Conservation (phyloP, 1,139 yeast genomes). For the Hyphopichia pseudoburtonii region DNA sequence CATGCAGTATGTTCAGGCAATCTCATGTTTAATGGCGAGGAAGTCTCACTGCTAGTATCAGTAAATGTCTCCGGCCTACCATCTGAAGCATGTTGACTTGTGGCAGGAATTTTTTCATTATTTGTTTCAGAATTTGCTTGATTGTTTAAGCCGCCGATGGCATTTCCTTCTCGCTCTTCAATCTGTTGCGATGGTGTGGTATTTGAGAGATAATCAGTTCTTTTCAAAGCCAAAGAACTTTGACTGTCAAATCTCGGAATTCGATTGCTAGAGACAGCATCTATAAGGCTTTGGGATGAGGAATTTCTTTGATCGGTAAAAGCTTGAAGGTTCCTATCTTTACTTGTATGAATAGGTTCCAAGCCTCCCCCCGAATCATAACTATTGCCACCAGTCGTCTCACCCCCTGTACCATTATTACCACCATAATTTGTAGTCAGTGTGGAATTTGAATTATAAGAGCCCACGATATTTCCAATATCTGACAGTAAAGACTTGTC, state of each 20-base stretch:
- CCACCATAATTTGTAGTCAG: conserved; percentile 43
- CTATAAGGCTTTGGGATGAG: conserved; percentile 24
- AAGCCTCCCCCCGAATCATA: conserved; percentile 1
- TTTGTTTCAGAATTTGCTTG: no score
- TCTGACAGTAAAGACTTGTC: conserved; percentile 40
- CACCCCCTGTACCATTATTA: conserved; percentile 9
- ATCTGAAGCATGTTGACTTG: no score
- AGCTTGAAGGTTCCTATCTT: conserved; percentile 3
- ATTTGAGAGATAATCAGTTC: neutral
- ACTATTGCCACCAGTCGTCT: conserved; percentile 5
- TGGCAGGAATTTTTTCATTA: no score
- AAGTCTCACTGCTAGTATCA: neutral
- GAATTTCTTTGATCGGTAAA: conserved; percentile 9
- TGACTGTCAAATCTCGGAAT: conserved; percentile 8
- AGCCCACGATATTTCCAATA: conserved; percentile 43
- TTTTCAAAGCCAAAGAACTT: conserved; percentile 16
- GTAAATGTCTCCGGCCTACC: no score
- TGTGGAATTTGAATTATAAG: conserved; percentile 46
- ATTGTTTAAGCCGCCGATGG: no score
- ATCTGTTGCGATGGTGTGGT: no score
- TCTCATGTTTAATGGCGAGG: conserved; percentile 2
- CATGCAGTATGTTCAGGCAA: neutral
- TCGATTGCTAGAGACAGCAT: conserved; percentile 23
- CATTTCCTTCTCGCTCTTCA: no score
- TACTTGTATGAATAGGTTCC: neutral